Percentiles rank a stretch among this genome's conserved stretches.
Evolutionary conservation across 2,329 filamentous ascomycete genomes (phyloP).

Genomic region (Rasamsonia emersonii): DNA sequence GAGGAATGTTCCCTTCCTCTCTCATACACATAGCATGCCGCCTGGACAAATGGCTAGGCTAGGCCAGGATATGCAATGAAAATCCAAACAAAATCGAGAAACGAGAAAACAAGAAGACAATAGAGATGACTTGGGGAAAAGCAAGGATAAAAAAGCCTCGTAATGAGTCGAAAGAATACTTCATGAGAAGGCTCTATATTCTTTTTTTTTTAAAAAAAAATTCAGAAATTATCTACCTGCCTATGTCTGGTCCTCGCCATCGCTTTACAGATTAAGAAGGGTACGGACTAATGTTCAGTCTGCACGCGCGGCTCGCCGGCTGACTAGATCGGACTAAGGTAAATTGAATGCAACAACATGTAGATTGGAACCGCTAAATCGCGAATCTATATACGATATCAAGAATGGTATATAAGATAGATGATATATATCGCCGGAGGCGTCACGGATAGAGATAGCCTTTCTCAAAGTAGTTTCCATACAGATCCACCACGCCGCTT

Average conservation of each 20-base stretch:
- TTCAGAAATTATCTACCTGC: too few relatives aligned
- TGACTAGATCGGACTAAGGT: too few relatives aligned
- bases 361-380: too few relatives aligned
- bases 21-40: too few relatives aligned
- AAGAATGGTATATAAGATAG: not conserved
- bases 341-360: too few relatives aligned
- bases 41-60: too few relatives aligned
- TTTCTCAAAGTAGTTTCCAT: constrained; percentile 46
- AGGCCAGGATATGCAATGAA: too few relatives aligned
- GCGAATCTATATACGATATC: not conserved
- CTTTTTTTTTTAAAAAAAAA: constrained; percentile 1
- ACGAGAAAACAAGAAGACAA: constrained; percentile 3
- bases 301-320: too few relatives aligned
- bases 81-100: not conserved
- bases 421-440: too few relatives aligned
- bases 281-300: too few relatives aligned
- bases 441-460: constrained; percentile 43
- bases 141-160: constrained; percentile 5
- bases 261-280: too few relatives aligned
- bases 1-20: not conserved
- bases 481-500: constrained; percentile 42
- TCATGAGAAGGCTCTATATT: constrained; percentile 4
- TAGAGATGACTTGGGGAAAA: constrained; percentile 5
- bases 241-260: too few relatives aligned
- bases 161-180: constrained; percentile 5